Conservation (phyloP, 306 rosid genomes). For the Rubus parviflorus region DNA sequence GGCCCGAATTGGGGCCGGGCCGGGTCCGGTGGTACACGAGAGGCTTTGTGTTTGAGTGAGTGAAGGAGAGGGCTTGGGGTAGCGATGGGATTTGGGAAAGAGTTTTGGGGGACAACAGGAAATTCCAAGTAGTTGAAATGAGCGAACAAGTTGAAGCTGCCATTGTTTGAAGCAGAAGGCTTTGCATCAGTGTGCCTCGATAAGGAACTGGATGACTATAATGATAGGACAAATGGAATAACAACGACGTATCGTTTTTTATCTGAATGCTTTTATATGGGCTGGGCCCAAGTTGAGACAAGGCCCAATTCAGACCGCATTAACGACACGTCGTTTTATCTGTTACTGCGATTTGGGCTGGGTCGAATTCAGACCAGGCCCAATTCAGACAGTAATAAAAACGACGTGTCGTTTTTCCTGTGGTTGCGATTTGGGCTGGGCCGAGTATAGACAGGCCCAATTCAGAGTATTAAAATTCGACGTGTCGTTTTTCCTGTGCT, state of each 20-base stretch:
- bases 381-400: too few relatives aligned
- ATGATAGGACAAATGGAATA: background rate
- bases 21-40: conserved; percentile 8
- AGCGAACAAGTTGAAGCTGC: conserved; percentile 46
- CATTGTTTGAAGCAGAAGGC: conserved; percentile 45
- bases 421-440: too few relatives aligned
- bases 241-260: background rate
- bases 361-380: too few relatives aligned
- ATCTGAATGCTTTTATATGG: background rate
- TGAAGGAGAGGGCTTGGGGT: conserved; percentile 21
- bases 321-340: too few relatives aligned
- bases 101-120: conserved; percentile 22
- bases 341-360: too few relatives aligned
- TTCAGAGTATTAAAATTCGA: too few relatives aligned
- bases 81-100: conserved; percentile 26
- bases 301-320: background rate
- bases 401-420: too few relatives aligned
- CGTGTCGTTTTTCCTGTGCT: too few relatives aligned
- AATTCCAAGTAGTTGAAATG: conserved; percentile 37
- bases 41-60: conserved; percentile 24
- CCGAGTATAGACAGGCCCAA: too few relatives aligned
- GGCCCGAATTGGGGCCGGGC: conserved; percentile 9
- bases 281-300: background rate
- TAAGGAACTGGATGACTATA: background rate
- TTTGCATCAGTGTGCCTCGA: background rate